Base-by-base conservation (phyloP, 306 rosid species). In the Vicia faba region DNA sequence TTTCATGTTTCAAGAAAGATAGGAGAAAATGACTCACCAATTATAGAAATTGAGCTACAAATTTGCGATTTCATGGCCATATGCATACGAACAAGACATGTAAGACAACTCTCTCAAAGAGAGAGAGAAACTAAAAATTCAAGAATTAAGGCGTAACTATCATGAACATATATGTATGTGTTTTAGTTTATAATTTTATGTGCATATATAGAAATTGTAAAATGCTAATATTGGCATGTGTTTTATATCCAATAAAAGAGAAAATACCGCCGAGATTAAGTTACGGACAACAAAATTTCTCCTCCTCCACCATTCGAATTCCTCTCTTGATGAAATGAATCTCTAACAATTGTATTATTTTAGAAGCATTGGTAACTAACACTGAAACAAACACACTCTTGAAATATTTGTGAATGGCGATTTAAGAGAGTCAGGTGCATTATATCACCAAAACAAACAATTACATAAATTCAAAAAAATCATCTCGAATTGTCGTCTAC, bases 11-110 rank as follows among this genome's bases (percentile, higher is more conserved):
- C 3, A 59, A 10, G 50, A 8, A 71, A 41, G n/a, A 44, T 61
- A 4, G 49, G 72, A 29, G 18, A 46, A 39, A 64, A 43, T 13
- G 28, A 79, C 89, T 84, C 51, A 89, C 89, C 78, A 18, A 68
- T 46, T 71, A 15, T 40, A 77, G 66, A 75, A 75, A 0, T 51
- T 64, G 73, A 64, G 69, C 72, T 36, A 61, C 65, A 25, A 73
- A 44, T 41, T 36, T 38, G 29, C 29, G 5, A 25, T 57, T 70
- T 18, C 48, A 43, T 45, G 8, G 1, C 9, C 54, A 43, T 51
- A 12, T 1, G 12, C 23, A 31, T 31, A 29, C 13, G 10, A 62
- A 40, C 8, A 3, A 40, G 19, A 12, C 6, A 7, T 5, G 1
- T 1, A 4, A 7, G 11, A 1, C 0, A 4, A 3, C 49, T 62